A percentile compares a stretch with the other conserved stretches of the same genome.
phyloP scores from a whole-genome alignment of 805 yeast genomes.

The Yarrowia sp. region DNA sequence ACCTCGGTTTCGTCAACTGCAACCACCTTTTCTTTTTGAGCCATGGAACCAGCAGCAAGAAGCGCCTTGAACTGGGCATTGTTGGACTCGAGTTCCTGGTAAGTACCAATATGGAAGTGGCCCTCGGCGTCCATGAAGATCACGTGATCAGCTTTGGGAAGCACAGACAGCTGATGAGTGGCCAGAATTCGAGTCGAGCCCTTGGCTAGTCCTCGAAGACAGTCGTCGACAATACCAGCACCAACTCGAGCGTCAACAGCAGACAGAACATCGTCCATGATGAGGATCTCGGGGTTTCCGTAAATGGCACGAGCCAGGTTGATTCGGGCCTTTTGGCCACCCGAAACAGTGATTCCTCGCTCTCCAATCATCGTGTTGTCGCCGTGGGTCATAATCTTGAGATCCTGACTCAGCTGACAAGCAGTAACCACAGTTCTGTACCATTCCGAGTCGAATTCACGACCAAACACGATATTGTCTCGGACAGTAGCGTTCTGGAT shows the following conservation, averaged over 20 bases:
- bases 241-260: conserved; percentile 92
- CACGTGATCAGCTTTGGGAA: conserved; percentile 71
- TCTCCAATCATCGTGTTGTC: conserved; percentile 88
- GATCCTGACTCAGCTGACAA: conserved; percentile 72
- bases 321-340: conserved; percentile 90
- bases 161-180: conserved; percentile 80
- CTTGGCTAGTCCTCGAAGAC: conserved; percentile 65
- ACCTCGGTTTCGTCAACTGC: conserved; percentile 39
- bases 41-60: conserved; percentile 50
- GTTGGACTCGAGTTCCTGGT: conserved; percentile 57
- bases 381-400: conserved; percentile 72
- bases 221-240: conserved; percentile 71
- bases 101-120: conserved; percentile 64
- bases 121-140: conserved; percentile 71
- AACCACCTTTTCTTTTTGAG: conserved; percentile 44
- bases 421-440: conserved; percentile 64
- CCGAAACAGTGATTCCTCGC: conserved; percentile 85
- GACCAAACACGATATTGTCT: conserved; percentile 77
- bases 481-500: conserved; percentile 79
- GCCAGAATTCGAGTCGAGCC: conserved; percentile 75
- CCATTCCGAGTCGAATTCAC: conserved; percentile 56
- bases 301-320: conserved; percentile 84
- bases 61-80: conserved; percentile 59
- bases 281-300: conserved; percentile 65
- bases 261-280: conserved; percentile 82